phyloP scores from a whole-genome alignment of 306 rosid genomes.

The Myrica gale region DNA sequence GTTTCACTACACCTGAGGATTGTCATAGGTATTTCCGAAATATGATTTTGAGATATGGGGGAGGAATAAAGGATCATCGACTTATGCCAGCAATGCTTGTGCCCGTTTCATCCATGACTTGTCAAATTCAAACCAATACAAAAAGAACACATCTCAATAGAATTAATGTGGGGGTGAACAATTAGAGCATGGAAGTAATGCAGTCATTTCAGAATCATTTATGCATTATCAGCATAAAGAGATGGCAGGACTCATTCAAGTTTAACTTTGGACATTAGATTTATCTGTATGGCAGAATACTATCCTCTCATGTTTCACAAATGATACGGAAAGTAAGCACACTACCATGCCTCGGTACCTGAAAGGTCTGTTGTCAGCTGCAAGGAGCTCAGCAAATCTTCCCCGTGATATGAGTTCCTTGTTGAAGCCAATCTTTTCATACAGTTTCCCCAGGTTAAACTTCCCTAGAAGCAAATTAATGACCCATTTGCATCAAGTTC shows the following conservation, averaged over 20 bases:
- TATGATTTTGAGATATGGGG: not conserved
- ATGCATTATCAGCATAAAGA: not conserved
- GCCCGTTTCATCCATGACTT: not conserved
- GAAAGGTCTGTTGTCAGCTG: constrained; percentile 90
- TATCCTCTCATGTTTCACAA: constrained; percentile 20
- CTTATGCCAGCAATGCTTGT: not conserved
- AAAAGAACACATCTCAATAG: not conserved
- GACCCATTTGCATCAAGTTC: constrained; percentile 22
- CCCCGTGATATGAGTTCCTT: constrained; percentile 91
- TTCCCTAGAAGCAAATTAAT: constrained; percentile 52
- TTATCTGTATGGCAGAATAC: not conserved
- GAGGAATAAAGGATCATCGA: not conserved
- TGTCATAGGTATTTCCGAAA: not conserved
- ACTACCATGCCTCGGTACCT: constrained; percentile 43
- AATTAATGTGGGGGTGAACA: not conserved
- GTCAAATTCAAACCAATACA: not conserved
- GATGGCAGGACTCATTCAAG: not conserved
- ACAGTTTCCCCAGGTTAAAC: constrained; percentile 77
- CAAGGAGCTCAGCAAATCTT: constrained; percentile 80
- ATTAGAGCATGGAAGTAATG: too few relatives aligned
- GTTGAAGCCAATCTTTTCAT: constrained; percentile 95
- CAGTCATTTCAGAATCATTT: not conserved
- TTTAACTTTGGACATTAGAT: not conserved
- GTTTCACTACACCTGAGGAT: not conserved
- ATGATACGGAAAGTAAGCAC: constrained; percentile 14